These are phyloP conservation scores for Diaporthe capsici DNA, from an alignment of 2,329 filamentous ascomycete species.

Conservation along the genomic window DNA sequence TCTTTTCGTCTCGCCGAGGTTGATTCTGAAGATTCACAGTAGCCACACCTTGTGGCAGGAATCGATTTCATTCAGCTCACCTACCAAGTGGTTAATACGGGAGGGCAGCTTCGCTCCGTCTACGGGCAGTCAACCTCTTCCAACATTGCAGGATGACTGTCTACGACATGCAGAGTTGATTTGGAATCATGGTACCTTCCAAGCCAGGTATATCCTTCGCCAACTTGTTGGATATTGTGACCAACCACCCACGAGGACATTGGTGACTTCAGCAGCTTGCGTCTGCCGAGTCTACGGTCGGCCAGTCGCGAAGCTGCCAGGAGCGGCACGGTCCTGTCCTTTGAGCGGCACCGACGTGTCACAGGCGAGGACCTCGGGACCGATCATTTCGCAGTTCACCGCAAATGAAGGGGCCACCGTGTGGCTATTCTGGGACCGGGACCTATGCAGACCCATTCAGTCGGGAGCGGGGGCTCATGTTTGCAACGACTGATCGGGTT, in stretches of 20 bases:
- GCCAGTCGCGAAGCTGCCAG: neutral
- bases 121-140: neutral
- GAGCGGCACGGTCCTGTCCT: neutral
- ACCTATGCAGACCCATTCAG: neutral
- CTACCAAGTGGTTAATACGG: neutral
- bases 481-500: neutral
- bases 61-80: neutral
- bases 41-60: neutral
- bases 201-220: neutral
- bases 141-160: neutral
- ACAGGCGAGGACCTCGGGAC: neutral
- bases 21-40: neutral
- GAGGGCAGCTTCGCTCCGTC: neutral
- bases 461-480: neutral
- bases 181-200: neutral
- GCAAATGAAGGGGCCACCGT: neutral
- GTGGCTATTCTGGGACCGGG: neutral
- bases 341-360: neutral
- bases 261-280: neutral
- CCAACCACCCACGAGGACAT: neutral
- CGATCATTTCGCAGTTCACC: neutral
- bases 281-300: neutral
- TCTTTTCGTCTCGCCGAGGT: neutral
- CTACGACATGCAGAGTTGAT: neutral
- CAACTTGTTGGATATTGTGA: neutral